phyloP scores from a whole-genome alignment of 2,329 filamentous ascomycete genomes.

The Sclerotiophoma versabilis region DNA sequence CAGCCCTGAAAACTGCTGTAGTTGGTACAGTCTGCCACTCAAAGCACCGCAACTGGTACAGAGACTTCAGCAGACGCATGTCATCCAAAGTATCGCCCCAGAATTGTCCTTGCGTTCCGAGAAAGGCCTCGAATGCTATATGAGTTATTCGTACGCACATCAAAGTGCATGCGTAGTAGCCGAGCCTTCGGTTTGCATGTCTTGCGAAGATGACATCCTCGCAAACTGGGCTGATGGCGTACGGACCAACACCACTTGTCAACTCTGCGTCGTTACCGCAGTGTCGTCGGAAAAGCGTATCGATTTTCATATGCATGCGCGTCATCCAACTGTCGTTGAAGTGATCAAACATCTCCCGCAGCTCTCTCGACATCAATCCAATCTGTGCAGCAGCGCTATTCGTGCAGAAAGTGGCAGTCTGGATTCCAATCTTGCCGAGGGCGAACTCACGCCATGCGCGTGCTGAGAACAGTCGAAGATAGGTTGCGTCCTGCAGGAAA shows the following conservation, averaged over 20 bases:
- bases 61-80: conserved; percentile 7
- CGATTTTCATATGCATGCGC: neutral
- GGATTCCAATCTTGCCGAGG: conserved; percentile 38
- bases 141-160: neutral
- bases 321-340: neutral
- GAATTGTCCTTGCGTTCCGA: no score
- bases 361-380: neutral
- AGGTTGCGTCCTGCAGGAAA: conserved; percentile 41
- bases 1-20: neutral
- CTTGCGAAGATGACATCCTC: conserved; percentile 6
- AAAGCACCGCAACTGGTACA: conserved; percentile 1
- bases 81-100: neutral
- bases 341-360: neutral
- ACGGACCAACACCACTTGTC: neutral
- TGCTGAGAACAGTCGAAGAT: conserved; percentile 37
- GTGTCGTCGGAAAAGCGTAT: neutral
- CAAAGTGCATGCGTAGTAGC: conserved; percentile 1
- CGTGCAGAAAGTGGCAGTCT: conserved; percentile 43
- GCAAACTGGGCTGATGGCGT: neutral
- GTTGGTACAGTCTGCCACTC: neutral
- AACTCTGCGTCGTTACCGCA: neutral
- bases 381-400: conserved; percentile 34
- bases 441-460: conserved; percentile 43
- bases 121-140: neutral
- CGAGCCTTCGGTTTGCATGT: neutral